Base-by-base conservation (phyloP, 2,329 filamentous ascomycete genomes). In the Sporothrix inflata region DNA sequence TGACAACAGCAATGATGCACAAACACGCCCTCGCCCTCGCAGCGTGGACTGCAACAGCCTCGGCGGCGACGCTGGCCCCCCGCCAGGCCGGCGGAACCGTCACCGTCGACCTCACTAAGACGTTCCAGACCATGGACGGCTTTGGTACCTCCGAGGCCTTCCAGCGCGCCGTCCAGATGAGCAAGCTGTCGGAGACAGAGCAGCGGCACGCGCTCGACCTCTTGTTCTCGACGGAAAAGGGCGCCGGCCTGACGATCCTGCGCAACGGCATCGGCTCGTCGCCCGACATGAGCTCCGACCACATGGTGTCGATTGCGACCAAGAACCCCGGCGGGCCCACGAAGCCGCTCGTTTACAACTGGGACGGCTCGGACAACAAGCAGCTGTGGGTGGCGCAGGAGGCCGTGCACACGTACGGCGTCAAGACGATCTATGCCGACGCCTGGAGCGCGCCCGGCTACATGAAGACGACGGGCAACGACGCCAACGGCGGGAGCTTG, bases 301-400 rank as follows among this genome's bases (percentile, higher is more conserved):
- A 76, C 60, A 76, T 76, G 75, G 75, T 75, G 51, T 74, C 77
- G 14, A 82, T 85, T 71, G 78, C 82, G 70, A 83, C 83, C 0
- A 82, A 76, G 69, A 80, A 77, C 51, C 80, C 82, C 3, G 81
- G 82, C 4, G 76, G 76, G 0, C 80, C 82, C 0, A 76, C 67
- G 9, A 80, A 78, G 2, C 75, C 75, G 5, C 81, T 82, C 0
- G 75, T 78, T 34, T 85, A 84, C 70, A 73, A 76, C 1, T 84
- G 82, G 82, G 83, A 84, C 72, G 77, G 77, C 4, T 81, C 83
- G 70, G 81, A 85, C 72, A 79, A 78, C 12, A 83, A 82, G 7
- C 85, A 87, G 77, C 75, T 87, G 3, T 86, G 81, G 75, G 75
- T 87, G 11, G 81, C 82, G 19, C 79, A 86, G 75, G 80, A 85